Evolutionary conservation across 805 yeast genomes (phyloP).

Genomic region (Starmerella roubikii): DNA sequence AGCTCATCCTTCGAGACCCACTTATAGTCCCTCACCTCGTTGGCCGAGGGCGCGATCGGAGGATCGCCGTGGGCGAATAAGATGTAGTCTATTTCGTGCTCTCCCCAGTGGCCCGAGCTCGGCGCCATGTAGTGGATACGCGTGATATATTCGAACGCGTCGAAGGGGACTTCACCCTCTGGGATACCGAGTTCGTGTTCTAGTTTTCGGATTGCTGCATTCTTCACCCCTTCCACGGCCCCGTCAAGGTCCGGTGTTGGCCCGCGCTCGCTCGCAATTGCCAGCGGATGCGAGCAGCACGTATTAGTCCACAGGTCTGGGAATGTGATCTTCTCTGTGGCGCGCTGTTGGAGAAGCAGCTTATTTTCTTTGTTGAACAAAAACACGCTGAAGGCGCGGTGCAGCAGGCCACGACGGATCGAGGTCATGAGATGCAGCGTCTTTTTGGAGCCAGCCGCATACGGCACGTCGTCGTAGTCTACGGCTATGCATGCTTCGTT

Average conservation of each 20-base stretch:
- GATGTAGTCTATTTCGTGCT: constrained; percentile 93
- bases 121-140: constrained; percentile 90
- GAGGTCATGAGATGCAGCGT: constrained; percentile 70
- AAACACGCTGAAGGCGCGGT: constrained; percentile 94
- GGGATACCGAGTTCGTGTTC: constrained; percentile 87
- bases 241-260: constrained; percentile 32
- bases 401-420: constrained; percentile 74
- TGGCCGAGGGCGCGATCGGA: constrained; percentile 42
- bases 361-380: constrained; percentile 65
- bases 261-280: constrained; percentile 72
- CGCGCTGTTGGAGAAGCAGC: constrained; percentile 85
- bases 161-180: constrained; percentile 42
- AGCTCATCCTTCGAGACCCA: constrained; percentile 62
- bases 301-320: constrained; percentile 98
- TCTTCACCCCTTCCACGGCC: constrained; percentile 64
- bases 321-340: constrained; percentile 91
- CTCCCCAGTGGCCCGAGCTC: constrained; percentile 78
- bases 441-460: constrained; percentile 91
- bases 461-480: constrained; percentile 72
- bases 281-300: constrained; percentile 95
- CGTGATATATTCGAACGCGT: constrained; percentile 67
- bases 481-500: constrained; percentile 91
- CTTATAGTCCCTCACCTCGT: constrained; percentile 71
- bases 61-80: constrained; percentile 54
- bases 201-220: constrained; percentile 84